Percentiles rank a stretch among this genome's conserved stretches.
phyloP scores from a whole-genome alignment of 345 rosid genomes.

The Alliaria petiolata region DNA sequence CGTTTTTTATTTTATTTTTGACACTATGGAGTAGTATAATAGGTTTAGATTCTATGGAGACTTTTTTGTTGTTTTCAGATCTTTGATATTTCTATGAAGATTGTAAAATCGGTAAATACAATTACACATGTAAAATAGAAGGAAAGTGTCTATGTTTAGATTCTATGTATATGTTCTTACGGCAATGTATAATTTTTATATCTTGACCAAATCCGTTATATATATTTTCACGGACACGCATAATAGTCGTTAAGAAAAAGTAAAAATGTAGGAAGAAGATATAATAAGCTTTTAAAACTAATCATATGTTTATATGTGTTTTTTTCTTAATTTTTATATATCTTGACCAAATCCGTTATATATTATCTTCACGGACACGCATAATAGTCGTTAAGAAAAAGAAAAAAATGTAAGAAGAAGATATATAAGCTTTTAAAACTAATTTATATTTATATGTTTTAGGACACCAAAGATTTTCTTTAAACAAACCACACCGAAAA shows the following conservation, averaged over 20 bases:
- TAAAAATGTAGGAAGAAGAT: neutral
- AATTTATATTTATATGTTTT: neutral
- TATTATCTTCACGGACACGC: neutral
- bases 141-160: too few relatives aligned
- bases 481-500: slow-evolving; percentile 23
- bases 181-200: too few relatives aligned
- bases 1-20: neutral
- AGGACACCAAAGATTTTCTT: slow-evolving; percentile 12
- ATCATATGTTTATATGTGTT: neutral
- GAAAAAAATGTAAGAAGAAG: neutral
- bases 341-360: neutral
- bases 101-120: neutral
- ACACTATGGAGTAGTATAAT: too few relatives aligned
- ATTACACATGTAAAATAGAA: too few relatives aligned
- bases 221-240: neutral
- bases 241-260: neutral
- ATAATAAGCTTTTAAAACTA: neutral
- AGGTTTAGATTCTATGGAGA: neutral
- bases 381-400: neutral
- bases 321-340: too few relatives aligned
- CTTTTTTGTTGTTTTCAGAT: neutral
- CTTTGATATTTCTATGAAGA: neutral
- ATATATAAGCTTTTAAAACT: neutral
- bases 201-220: neutral
- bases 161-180: too few relatives aligned